Evolutionary conservation across 106 monocot genomes (phyloP), one percentile per base, ranked within the genome.

Genomic region (Iris macrosiphon): DNA sequence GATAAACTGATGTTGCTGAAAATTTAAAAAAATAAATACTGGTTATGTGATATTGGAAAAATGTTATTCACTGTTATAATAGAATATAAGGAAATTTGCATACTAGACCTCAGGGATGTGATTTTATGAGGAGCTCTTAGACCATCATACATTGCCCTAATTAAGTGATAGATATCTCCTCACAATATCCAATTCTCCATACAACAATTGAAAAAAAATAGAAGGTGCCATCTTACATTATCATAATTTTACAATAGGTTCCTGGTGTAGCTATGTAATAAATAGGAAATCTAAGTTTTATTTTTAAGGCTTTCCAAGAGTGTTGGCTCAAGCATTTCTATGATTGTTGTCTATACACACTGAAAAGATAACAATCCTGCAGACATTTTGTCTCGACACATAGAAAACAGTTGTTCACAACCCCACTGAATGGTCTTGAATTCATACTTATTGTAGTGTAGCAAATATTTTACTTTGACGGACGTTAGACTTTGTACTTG

Each of bases 1-100:
- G 59, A 43, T 62, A 47, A 25, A 67, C 23, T 33, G 20, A 44
- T 40, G 33, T 63, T 16, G 18, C 79, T 79, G 79, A 28, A 65
- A 31, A 18, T 46, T 26, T 19, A 32, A 49, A 23, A 30, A 46
- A 35, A 30, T 20, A n/a, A 38, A 49, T 0, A 59, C 57, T 6
- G 22, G 18, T 18, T 2, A 37, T 3, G 15, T 13, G 16, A 58
- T 35, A 35, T 26, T 40, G 57, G 26, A 39, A 35, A 35, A 27
- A 58, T 40, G 11, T 39, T 58, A 15, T 23, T 39, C 31, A 54
- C 33, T 38, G 15, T 6, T 38, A 38, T 5, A n/a, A 11, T 22
- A 34, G 10, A 37, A 55, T 21, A 37, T 22, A 54, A 10, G 5
- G 0, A 24, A 37, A n/a, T 12, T 35, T 35, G 4, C 4, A 35